Evolutionary conservation across 441 rosid species (phyloP), one percentile per base, ranked within the genome.

Genomic region (California macrophylla): DNA sequence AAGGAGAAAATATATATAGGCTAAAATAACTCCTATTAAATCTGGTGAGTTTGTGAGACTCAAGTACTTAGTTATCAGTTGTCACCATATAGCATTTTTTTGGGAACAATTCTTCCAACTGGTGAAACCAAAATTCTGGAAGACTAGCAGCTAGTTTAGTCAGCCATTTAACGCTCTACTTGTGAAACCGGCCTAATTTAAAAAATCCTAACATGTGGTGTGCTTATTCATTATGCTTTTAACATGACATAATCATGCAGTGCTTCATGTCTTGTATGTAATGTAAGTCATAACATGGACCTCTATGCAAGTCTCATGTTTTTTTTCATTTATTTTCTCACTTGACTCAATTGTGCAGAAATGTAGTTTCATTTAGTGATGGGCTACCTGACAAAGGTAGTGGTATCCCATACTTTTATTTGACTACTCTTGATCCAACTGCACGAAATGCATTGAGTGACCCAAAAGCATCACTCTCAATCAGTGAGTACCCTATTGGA

Each of bases 291-390:
- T 38, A 38, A 8, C 45, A 38, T 38, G 45, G 45, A 38, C 45
- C 15, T 38, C 45, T 9, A 38, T 38, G 45, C 45, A 38, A 38
- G 45, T 38, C 45, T 38, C 45, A 9, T 38, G 45, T 15, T 38
- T 38, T 38, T 8, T 38, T 8, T 38, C 15, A 9, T 38, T 12
- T 38, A 2, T 38, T 0, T 38, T 12, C 45, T 38, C 45, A 38
- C 45, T 38, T 38, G 45, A 38, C 45, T 5, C 18, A 47, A 68
- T 16, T 23, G 1, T 69, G 71, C 74, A 92, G 94, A 85, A 92
- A 93, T 82, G 97, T 93, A 66, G 95, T 89, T 70, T 93, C 96
- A 8, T 93, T 79, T 75, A 91, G 98, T 61, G 98, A 93, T 68
- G 98, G 98, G 64, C 66, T 69, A 47, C 96, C 96, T 0, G 74